These are phyloP conservation scores for Apiotrichum brassicae DNA, from an alignment of 1,284 basidiomycete genomes.

Conservation along the genomic window DNA sequence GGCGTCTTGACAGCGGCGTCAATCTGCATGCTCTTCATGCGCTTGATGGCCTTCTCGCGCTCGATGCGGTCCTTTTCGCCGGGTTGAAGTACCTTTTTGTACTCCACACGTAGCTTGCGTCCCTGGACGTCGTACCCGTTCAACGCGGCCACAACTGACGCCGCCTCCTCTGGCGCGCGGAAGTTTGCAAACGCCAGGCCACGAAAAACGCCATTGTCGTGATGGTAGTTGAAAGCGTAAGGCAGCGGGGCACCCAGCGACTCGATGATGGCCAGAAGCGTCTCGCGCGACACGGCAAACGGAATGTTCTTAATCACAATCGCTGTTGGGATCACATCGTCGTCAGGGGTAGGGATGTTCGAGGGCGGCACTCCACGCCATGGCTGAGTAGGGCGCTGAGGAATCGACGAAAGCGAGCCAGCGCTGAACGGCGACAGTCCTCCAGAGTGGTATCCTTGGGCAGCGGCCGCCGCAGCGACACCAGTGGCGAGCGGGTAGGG, in stretches of 20 bases:
- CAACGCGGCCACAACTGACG: constrained; percentile 88
- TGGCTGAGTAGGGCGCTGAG: constrained; percentile 4
- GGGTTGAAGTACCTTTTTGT: constrained; percentile 97
- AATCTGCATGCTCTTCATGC: constrained; percentile 94
- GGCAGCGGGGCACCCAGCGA: constrained; percentile 91
- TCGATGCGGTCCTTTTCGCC: constrained; percentile 99
- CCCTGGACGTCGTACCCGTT: constrained; percentile 81
- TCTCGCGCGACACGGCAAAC: constrained; percentile 94
- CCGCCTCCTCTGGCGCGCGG: constrained; percentile 81
- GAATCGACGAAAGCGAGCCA: constrained; percentile 22
- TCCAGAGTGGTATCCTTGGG: constrained; percentile 19
- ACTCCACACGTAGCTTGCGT: constrained; percentile 96
- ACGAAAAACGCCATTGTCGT: constrained; percentile 93
- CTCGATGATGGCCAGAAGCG: constrained; percentile 91
- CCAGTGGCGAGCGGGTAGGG: constrained; percentile 8
- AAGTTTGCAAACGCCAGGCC: constrained; percentile 99
- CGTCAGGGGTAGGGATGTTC: constrained; percentile 42
- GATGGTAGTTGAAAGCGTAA: constrained; percentile 99
- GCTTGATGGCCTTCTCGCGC: constrained; percentile 94
- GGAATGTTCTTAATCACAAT: constrained; percentile 99
- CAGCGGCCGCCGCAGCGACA: constrained; percentile 15
- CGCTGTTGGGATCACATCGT: constrained; percentile 96
- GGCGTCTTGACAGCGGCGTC: constrained; percentile 53
- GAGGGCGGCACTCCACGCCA: constrained; percentile 2
- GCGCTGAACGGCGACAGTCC: constrained; percentile 28